Evolutionary conservation across 352 stramenopile species (phyloP).

Genomic region (Pythium monospermum): DNA sequence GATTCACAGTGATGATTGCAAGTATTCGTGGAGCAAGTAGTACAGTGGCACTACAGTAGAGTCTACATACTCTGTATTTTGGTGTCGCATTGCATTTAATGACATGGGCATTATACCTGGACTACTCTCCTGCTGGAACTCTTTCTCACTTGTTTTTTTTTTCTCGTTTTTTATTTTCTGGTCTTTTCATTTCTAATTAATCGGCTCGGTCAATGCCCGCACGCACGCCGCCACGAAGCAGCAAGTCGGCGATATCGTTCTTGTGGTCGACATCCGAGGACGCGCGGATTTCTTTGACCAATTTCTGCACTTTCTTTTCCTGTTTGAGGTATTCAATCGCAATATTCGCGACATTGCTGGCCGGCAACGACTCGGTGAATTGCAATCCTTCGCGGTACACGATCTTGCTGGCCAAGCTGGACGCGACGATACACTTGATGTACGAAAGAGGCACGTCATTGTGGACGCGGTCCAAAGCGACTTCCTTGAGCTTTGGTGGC

Average conservation of each 20-base stretch:
- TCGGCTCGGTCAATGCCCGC: slow-evolving; percentile 50
- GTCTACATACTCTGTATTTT: no score
- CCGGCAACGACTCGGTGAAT: slow-evolving; percentile 92
- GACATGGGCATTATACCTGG: no score
- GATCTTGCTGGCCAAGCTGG: slow-evolving; percentile 94
- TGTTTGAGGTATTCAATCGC: slow-evolving; percentile 94
- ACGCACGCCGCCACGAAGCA: slow-evolving; percentile 69
- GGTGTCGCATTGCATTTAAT: no score
- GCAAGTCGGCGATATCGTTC: slow-evolving; percentile 67
- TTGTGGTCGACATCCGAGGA: slow-evolving; percentile 51
- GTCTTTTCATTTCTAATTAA: slow-evolving; percentile 7
- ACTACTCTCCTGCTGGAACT: no score
- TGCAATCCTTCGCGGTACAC: slow-evolving; percentile 97
- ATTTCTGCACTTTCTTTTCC: slow-evolving; percentile 89
- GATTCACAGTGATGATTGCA: no score
- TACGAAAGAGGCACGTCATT: slow-evolving; percentile 93
- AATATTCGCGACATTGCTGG: slow-evolving; percentile 88
- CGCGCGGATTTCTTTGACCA: slow-evolving; percentile 66
- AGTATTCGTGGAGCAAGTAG: no score
- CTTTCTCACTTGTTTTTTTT: no score
- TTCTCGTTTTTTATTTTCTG: no score
- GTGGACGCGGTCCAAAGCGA: slow-evolving; percentile 91
- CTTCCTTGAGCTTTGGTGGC: slow-evolving; percentile 90
- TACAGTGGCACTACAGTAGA: no score
- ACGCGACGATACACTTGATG: slow-evolving; percentile 95